Base-by-base conservation (phyloP, 2,329 filamentous ascomycete species). In the Aspergillus tanneri region DNA sequence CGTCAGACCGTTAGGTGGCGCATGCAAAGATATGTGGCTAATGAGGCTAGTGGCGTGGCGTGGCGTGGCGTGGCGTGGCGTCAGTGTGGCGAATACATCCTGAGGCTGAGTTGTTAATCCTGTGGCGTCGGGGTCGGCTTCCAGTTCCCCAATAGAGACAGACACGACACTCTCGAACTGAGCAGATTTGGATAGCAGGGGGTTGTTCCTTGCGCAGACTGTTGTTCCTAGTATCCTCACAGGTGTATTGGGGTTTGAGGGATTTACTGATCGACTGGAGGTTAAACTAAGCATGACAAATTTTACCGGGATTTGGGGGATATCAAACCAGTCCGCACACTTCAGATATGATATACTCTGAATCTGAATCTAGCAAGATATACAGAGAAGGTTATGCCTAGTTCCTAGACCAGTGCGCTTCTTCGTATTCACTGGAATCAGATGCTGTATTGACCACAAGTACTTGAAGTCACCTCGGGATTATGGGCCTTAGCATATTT, bases 21-120 rank as follows among this genome's bases (percentile, higher is more conserved):
- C 40, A 39, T 49, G 41, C 46, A 49, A 16, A 14, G 16, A 45
- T 21, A 16, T 49, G 46, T 49, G 46, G 46, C 46, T 49, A 49
- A 40, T 38, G 41, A 36, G 9, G 27, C 30, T 43, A 48, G 46
- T 43, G 39, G 46, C 40, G 36, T 43, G 43, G 37, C 10, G 16
- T 14, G 11, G 28, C 16, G 27, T n/a, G 27, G 27, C 27, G 11
- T 28, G 24, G 16, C n/a, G 5, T 22, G 21, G 10, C 34, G 46
- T 40, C 46, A 49, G 40, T 23, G 46, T 49, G 46, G 46, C 46
- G 35, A 49, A 18, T 25, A 22, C 9, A 25, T 12, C 14, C 10
- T 39, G 34, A 34, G 46, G 46, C 46, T 49, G 41, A 35, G 27
- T 11, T 35, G 40, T 22, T 6, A 40, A 49, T 49, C 41, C 35